Evolutionary conservation across 2,329 filamentous ascomycete genomes (phyloP), one percentile per base, ranked within the genome.

Genomic region (Colletotrichum karsti): DNA sequence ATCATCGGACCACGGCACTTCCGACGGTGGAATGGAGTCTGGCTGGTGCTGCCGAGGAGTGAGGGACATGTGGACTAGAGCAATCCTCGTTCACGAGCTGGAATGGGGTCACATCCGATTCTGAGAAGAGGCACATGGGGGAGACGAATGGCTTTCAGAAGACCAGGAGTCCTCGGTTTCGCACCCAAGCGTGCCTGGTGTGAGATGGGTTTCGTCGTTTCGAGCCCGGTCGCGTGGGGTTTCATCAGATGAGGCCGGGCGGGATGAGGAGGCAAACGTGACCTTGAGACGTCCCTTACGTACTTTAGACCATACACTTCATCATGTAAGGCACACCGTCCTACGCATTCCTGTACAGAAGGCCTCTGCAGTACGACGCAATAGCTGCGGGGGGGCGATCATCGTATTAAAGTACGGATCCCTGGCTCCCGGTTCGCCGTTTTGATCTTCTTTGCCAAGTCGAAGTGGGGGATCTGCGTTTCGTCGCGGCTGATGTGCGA

Each of bases 191-290:
- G 44, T 28, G 18, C 30, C 18, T 37, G 37, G 60, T 53, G 51
- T 58, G 64, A 67, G 59, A 44, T 39, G 44, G 44, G 64, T 67
- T 67, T 67, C 64, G 59, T 58, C 46, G 64, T 67, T 64, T 63
- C 59, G 37, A 64, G 53, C 42, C 44, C 44, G 59, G 59, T 20
- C 60, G 59, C 44, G 51, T 64, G 44, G 37, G 13, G 44, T 54
- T 64, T 54, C 37, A 67, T 67, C 64, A 30, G 64, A 67, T 56
- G 59, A 63, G 60, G 63, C 59, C 63, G 41, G 51, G 59, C 28
- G 44, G 44, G 12, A 33, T 41, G 51, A 37, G 30, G 48, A 62
- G 48, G 48, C 58, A 20, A 53, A 51, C 15, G 30, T 30, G 56
- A 39, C 20, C 22, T 18, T 33, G 30, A 12, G n/a, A 9, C 5